Percentiles rank a stretch among this genome's conserved stretches.
phyloP scores from a whole-genome alignment of 192 early-diverging fungal species.

The Rhizophagus prolifer region DNA sequence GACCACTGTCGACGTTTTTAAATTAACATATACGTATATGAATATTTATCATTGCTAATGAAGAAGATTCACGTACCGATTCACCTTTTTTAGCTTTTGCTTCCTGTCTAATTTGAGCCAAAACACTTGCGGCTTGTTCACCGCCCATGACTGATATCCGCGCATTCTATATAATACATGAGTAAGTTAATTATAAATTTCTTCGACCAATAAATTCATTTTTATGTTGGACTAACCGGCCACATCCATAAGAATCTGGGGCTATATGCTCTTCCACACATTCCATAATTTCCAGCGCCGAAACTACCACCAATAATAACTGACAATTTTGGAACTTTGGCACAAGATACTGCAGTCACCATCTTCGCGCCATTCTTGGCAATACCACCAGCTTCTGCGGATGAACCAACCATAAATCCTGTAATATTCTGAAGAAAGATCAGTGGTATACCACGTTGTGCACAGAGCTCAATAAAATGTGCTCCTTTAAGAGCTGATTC shows the following conservation, averaged over 20 bases:
- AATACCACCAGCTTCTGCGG: conserved; percentile 93
- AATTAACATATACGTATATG: neutral
- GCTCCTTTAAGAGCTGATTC: conserved; percentile 94
- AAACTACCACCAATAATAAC: conserved; percentile 76
- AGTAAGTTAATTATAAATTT: conserved; percentile 14
- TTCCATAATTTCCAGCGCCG: conserved; percentile 94
- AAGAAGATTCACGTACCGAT: conserved; percentile 18
- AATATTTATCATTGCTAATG: neutral
- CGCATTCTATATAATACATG: conserved; percentile 47
- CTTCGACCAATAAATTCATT: neutral
- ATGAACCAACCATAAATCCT: conserved; percentile 94
- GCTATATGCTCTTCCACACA: conserved; percentile 92
- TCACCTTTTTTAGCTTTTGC: conserved; percentile 76
- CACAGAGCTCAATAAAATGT: conserved; percentile 92
- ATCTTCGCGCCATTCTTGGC: conserved; percentile 98
- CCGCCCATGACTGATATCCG: conserved; percentile 98
- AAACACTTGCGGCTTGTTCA: conserved; percentile 90
- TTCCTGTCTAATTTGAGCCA: conserved; percentile 85
- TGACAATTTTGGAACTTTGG: conserved; percentile 92
- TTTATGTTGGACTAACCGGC: conserved; percentile 59
- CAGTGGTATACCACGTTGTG: conserved; percentile 83
- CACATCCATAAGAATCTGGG: conserved; percentile 97
- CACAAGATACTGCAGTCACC: conserved; percentile 92
- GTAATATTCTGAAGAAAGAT: conserved; percentile 97
- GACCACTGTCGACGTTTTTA: conserved; percentile 54